Percentiles rank a stretch among this genome's conserved stretches.
These are phyloP conservation scores for Crataegus laevigata DNA, from an alignment of 306 rosid genomes.

Conservation along the genomic window DNA sequence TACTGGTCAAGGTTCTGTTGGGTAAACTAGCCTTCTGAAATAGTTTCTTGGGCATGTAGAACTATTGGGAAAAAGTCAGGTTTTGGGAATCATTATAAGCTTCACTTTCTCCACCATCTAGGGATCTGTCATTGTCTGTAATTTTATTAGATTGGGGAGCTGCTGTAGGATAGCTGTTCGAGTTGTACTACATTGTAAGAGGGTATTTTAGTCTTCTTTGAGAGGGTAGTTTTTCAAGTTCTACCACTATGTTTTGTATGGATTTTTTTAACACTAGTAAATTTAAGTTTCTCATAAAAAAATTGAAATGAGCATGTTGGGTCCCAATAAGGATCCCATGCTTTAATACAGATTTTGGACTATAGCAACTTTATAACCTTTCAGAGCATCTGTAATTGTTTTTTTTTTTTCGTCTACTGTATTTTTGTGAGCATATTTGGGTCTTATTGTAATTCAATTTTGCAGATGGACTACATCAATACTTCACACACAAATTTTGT, in stretches of 20 bases:
- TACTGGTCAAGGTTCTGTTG: neutral
- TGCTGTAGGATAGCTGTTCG: neutral
- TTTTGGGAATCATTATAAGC: neutral
- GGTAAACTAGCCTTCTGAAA: neutral
- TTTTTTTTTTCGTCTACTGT: neutral
- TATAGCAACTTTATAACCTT: neutral
- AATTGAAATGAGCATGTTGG: neutral
- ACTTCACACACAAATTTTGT: slow-evolving; percentile 95
- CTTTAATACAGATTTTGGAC: neutral
- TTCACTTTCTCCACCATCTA: neutral
- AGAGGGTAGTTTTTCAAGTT: neutral
- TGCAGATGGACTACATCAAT: slow-evolving; percentile 97
- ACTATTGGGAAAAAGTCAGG: neutral
- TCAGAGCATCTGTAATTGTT: neutral
- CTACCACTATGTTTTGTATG: neutral
- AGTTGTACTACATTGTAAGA: neutral
- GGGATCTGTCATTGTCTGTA: neutral
- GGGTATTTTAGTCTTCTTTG: neutral
- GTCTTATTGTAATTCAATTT: slow-evolving; percentile 12
- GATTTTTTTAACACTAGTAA: neutral
- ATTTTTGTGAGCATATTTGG: neutral
- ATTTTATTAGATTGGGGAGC: neutral
- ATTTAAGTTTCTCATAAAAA: neutral
- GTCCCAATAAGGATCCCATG: neutral
- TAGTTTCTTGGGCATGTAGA: neutral